Conservation (phyloP, 1,139 yeast species). For the Diutina siamensis region DNA sequence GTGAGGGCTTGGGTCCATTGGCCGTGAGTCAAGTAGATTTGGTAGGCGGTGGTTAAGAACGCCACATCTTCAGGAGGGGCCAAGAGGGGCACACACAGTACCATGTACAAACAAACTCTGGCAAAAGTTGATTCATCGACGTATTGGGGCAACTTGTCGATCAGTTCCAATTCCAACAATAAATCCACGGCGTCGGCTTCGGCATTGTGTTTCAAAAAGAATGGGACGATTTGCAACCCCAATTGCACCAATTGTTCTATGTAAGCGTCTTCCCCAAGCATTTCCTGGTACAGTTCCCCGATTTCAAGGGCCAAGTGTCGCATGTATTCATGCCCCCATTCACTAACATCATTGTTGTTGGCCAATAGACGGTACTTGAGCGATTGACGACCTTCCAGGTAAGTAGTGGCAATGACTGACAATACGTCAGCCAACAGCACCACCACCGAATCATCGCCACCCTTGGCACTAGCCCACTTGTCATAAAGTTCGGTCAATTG, state of each 20-base stretch:
- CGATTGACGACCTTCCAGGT: conserved; percentile 76
- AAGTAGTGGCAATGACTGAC: conserved; percentile 93
- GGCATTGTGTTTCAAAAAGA: conserved; percentile 87
- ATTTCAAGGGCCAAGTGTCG: conserved; percentile 93
- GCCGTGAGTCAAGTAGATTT: conserved; percentile 69
- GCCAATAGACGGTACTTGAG: conserved; percentile 72
- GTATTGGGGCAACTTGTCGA: conserved; percentile 70
- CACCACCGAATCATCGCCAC: conserved; percentile 16
- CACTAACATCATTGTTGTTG: conserved; percentile 38
- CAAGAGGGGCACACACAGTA: conserved; percentile 87
- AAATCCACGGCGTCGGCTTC: conserved; percentile 98
- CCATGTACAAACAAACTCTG: conserved; percentile 89
- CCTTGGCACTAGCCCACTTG: conserved; percentile 44
- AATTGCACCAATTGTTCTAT: conserved; percentile 44
- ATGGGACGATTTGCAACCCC: conserved; percentile 74
- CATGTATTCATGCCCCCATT: conserved; percentile 97
- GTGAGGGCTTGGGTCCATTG: conserved; percentile 85
- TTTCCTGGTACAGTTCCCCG: conserved; percentile 72
- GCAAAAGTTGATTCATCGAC: conserved; percentile 79
- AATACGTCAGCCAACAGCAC: conserved; percentile 60
- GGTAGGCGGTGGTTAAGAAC: conserved; percentile 82
- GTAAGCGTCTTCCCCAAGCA: conserved; percentile 44
- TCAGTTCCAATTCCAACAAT: conserved; percentile 76
- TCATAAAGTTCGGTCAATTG: conserved; percentile 53
- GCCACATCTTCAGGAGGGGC: conserved; percentile 92